These are phyloP conservation scores for Talaromyces amestolkiae DNA, from an alignment of 2,329 filamentous ascomycete genomes.

Conservation along the genomic window DNA sequence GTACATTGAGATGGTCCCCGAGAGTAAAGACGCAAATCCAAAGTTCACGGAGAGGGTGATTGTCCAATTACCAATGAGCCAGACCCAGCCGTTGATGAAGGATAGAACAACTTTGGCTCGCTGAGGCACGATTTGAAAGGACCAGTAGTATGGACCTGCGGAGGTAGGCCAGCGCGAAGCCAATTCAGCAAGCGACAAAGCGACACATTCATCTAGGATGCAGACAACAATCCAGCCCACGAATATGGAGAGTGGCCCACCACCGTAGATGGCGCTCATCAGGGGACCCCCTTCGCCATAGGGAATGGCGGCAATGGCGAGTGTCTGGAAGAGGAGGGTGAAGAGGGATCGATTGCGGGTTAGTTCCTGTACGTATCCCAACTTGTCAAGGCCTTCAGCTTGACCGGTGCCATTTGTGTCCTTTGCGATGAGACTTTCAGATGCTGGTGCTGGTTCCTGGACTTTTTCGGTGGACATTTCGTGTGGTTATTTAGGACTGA, in stretches of 20 bases:
- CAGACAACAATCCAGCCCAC: conserved; percentile 57
- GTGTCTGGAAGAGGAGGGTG: conserved; percentile 60
- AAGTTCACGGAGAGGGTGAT: conserved; percentile 56
- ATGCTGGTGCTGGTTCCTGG: background rate
- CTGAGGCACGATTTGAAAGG: conserved; percentile 48
- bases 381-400: conserved; percentile 35
- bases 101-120: conserved; percentile 48
- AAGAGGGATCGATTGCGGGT: conserved; percentile 59
- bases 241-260: conserved; percentile 56
- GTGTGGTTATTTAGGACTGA: background rate
- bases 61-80: conserved; percentile 54
- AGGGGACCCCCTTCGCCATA: conserved; percentile 49
- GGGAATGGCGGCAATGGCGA: conserved; percentile 61
- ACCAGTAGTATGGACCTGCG: conserved; percentile 55
- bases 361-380: conserved; percentile 60
- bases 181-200: conserved; percentile 52
- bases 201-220: conserved; percentile 53
- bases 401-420: conserved; percentile 29
- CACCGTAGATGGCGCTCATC: conserved; percentile 44
- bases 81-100: conserved; percentile 55
- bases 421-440: conserved; percentile 8
- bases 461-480: conserved; percentile 5
- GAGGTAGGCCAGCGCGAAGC: conserved; percentile 54
- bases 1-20: conserved; percentile 54
- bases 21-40: conserved; percentile 55